phyloP scores from a whole-genome alignment of 371 early-diverging fungal species.

The Conidiobolus coronatus region DNA sequence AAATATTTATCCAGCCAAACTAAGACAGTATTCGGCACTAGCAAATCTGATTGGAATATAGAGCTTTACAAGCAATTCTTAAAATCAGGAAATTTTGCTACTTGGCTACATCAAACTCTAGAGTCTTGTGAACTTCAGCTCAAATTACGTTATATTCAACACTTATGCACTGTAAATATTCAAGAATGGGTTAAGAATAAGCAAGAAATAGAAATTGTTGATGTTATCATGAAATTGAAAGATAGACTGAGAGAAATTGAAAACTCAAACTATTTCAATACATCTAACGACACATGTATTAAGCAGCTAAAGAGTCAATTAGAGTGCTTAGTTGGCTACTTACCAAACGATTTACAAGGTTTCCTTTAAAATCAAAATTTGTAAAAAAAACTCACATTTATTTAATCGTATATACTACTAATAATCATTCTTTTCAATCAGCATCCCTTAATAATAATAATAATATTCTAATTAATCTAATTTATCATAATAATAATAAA shows the following conservation, averaged over 20 bases:
- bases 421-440: too few species aligned
- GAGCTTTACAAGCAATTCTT: slow-evolving; percentile 73
- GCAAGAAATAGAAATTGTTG: slow-evolving; percentile 32
- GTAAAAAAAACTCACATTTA: too few species aligned
- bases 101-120: slow-evolving; percentile 76
- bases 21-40: not conserved
- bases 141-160: slow-evolving; percentile 25
- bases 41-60: slow-evolving; percentile 11
- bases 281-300: too few species aligned
- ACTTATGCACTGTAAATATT: slow-evolving; percentile 26
- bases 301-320: too few species aligned
- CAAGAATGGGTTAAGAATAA: slow-evolving; percentile 16
- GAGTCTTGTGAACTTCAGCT: slow-evolving; percentile 49
- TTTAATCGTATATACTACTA: too few species aligned
- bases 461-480: too few species aligned
- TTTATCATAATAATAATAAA: too few species aligned
- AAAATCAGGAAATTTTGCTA: slow-evolving; percentile 82
- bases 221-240: slow-evolving; percentile 26
- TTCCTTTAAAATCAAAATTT: too few species aligned
- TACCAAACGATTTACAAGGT: too few species aligned
- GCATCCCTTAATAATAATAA: too few species aligned
- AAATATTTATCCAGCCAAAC: slow-evolving; percentile 25
- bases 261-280: too few species aligned
- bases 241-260: slow-evolving; percentile 18
- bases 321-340: too few species aligned